Evolutionary conservation across 139 green algal species (phyloP).

Genomic region (Chlamydomonas eustigma): DNA sequence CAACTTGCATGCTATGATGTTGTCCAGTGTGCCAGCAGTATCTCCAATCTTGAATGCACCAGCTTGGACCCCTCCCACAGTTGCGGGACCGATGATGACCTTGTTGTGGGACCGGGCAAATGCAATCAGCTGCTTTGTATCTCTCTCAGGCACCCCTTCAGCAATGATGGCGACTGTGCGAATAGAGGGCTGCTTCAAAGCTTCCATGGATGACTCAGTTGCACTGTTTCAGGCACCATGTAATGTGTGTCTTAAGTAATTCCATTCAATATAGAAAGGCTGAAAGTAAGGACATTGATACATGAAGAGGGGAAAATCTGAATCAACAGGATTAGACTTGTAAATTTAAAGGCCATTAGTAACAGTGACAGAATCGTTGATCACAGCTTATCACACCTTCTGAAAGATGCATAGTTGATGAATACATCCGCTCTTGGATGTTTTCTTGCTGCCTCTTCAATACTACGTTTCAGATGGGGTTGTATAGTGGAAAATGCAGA

Average conservation of each 20-base stretch:
- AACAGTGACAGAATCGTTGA: neutral
- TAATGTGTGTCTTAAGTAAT: too few species aligned
- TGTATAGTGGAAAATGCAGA: too few species aligned
- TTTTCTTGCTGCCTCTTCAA: constrained; percentile 60
- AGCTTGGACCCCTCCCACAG: constrained; percentile 60
- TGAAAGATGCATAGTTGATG: constrained; percentile 93
- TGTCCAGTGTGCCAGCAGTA: constrained; percentile 92
- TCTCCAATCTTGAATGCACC: constrained; percentile 95
- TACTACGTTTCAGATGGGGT: too few species aligned
- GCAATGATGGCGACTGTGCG: constrained; percentile 87
- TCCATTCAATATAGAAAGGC: too few species aligned
- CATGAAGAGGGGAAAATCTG: too few species aligned
- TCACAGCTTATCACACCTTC: constrained; percentile 44
- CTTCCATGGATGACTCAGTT: constrained; percentile 83
- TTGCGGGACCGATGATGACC: constrained; percentile 88
- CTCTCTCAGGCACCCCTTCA: constrained; percentile 88
- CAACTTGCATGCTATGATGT: constrained; percentile 89
- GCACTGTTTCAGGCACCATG: too few species aligned
- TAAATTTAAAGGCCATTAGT: neutral
- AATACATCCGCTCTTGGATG: constrained; percentile 87
- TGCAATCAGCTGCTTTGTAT: constrained; percentile 87
- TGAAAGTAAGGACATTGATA: too few species aligned
- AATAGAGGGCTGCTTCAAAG: constrained; percentile 80
- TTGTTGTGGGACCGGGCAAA: constrained; percentile 81
- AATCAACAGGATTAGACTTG: neutral